phyloP scores from a whole-genome alignment of 1,284 basidiomycete species.

The Rhodotorula mucilaginosa region DNA sequence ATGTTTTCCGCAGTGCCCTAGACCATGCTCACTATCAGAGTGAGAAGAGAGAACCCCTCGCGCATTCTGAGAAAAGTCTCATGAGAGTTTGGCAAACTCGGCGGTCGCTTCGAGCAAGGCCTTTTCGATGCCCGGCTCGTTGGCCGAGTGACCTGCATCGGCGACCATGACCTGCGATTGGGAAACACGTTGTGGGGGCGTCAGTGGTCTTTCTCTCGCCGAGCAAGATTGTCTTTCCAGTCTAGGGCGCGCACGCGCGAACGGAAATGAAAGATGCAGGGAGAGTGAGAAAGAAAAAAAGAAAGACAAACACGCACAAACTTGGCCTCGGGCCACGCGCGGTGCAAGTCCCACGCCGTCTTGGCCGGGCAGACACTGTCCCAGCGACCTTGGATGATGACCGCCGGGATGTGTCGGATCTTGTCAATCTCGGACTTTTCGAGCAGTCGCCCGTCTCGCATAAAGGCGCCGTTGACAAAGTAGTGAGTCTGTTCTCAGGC shows the following conservation, averaged over 20 bases:
- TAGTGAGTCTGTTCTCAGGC: conserved; percentile 71
- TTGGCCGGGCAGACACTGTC: conserved; percentile 54
- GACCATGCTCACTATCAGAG: too few relatives aligned
- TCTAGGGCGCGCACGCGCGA: too few relatives aligned
- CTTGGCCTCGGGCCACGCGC: conserved; percentile 71
- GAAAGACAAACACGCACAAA: conserved; percentile 15
- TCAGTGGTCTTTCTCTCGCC: background rate
- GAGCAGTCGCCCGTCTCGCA: conserved; percentile 80
- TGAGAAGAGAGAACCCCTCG: background rate
- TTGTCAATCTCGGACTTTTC: conserved; percentile 81
- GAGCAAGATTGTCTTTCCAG: background rate
- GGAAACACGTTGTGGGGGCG: background rate
- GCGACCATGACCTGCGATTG: conserved; percentile 58
- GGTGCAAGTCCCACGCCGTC: conserved; percentile 62
- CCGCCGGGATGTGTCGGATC: conserved; percentile 57
- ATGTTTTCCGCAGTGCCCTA: too few relatives aligned
- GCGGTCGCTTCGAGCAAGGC: conserved; percentile 65
- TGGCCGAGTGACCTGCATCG: conserved; percentile 87
- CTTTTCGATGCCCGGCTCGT: conserved; percentile 71
- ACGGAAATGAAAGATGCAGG: background rate
- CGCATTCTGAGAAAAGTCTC: too few relatives aligned
- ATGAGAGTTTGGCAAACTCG: conserved; percentile 45
- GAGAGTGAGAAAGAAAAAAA: background rate
- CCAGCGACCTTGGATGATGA: conserved; percentile 38
- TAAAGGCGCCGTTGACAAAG: conserved; percentile 74